Conservation (phyloP, 257 asterid genomes). For the Sherardia arvensis region DNA sequence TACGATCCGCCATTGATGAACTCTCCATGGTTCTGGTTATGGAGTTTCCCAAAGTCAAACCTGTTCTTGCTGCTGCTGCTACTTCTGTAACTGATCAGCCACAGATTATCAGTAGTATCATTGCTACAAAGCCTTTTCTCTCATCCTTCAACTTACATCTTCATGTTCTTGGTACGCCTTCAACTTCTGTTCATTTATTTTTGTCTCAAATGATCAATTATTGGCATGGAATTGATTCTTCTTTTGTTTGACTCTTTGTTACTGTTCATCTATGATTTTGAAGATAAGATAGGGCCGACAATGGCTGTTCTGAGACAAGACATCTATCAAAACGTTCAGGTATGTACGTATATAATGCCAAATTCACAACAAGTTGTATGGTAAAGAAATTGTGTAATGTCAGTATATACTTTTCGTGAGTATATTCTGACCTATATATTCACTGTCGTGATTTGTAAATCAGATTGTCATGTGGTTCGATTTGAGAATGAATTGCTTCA, state of each 20-base stretch:
- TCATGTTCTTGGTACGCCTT: constrained; percentile 96
- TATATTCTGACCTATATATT: too few species aligned
- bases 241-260: not conserved
- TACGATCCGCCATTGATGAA: constrained; percentile 65
- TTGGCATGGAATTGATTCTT: too few species aligned
- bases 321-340: constrained; percentile 72
- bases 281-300: constrained; percentile 98
- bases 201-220: not conserved
- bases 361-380: too few species aligned
- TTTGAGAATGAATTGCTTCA: not conserved
- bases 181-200: not conserved
- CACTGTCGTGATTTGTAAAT: too few species aligned
- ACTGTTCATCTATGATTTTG: constrained; percentile 10
- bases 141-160: constrained; percentile 54
- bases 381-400: too few species aligned
- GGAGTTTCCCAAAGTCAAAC: too few species aligned
- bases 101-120: constrained; percentile 1
- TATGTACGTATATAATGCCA: too few species aligned
- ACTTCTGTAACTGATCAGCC: too few species aligned
- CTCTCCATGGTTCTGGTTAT: constrained; percentile 35
- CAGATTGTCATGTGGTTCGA: not conserved
- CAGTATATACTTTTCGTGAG: too few species aligned
- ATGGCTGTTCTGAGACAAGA: constrained; percentile 91
- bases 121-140: constrained; percentile 68
- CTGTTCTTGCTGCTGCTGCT: too few species aligned